Percentiles rank a stretch among this genome's conserved stretches.
Conservation (phyloP, 2,329 filamentous ascomycete species). For the Alternaria dauci region DNA sequence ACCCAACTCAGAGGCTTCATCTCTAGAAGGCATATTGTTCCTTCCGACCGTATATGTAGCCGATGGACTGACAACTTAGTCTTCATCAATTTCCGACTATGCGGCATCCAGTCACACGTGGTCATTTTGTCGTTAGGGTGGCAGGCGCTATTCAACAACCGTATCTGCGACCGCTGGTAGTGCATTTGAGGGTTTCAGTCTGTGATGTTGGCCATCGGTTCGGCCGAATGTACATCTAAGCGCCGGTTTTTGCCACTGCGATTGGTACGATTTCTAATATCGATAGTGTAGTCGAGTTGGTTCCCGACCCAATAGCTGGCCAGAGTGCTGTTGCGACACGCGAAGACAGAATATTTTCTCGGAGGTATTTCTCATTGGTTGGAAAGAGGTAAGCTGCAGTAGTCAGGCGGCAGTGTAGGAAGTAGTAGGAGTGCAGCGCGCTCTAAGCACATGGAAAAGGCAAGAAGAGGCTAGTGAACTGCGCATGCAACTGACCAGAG, state of each 20-base stretch:
- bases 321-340: constrained; percentile 10
- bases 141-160: constrained; percentile 10
- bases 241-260: background rate
- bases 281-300: background rate
- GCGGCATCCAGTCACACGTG: background rate
- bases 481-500: background rate
- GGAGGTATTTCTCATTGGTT: background rate
- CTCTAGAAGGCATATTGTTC: background rate
- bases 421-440: background rate
- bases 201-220: constrained; percentile 10
- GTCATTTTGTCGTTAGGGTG: background rate
- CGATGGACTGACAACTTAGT: background rate
- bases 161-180: constrained; percentile 16
- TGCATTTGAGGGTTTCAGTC: constrained; percentile 23
- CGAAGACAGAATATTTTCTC: background rate
- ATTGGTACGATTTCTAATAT: background rate
- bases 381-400: constrained; percentile 13
- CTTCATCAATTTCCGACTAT: background rate
- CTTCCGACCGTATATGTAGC: background rate
- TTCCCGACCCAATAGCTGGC: background rate
- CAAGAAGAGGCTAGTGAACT: constrained; percentile 7
- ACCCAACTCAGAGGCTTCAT: background rate
- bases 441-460: background rate
- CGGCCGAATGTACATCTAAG: constrained; percentile 11
- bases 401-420: constrained; percentile 12